These are phyloP conservation scores for Arabis hirsuta DNA, from an alignment of 345 rosid genomes.

Conservation along the genomic window DNA sequence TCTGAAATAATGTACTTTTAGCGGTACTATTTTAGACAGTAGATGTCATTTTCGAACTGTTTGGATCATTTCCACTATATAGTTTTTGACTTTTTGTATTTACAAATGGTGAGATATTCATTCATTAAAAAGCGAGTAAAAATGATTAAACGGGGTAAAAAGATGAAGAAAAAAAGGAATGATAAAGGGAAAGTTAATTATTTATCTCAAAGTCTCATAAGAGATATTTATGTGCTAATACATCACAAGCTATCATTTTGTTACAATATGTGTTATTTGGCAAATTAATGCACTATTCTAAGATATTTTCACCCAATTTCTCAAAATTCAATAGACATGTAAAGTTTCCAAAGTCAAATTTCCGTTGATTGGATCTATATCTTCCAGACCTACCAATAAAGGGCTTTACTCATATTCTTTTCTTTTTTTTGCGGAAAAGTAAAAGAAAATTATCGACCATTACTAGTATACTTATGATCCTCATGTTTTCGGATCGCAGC, in stretches of 20 bases:
- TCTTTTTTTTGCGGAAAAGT: not conserved
- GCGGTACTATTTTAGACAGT: too few relatives aligned
- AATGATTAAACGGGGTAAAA: not conserved
- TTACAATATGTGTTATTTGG: conserved; percentile 2
- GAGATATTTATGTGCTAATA: not conserved
- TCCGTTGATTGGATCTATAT: conserved; percentile 1
- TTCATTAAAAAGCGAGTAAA: too few relatives aligned
- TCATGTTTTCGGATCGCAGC: not conserved
- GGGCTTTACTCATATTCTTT: not conserved
- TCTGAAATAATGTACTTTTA: too few relatives aligned
- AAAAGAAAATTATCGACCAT: too few relatives aligned
- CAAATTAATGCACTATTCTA: not conserved
- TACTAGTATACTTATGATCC: not conserved
- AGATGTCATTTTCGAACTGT: too few relatives aligned
- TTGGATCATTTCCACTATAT: too few relatives aligned
- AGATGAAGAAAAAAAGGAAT: not conserved
- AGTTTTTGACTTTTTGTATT: too few relatives aligned
- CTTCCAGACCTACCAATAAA: too few relatives aligned
- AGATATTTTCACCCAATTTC: not conserved
- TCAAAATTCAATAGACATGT: conserved; percentile 14
- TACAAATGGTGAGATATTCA: too few relatives aligned
- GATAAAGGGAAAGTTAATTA: not conserved
- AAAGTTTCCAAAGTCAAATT: not conserved
- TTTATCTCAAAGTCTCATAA: not conserved
- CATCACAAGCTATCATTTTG: conserved; percentile 5